Base-by-base conservation (phyloP, 148 eudicot species). In the Rhododendron simsii region DNA sequence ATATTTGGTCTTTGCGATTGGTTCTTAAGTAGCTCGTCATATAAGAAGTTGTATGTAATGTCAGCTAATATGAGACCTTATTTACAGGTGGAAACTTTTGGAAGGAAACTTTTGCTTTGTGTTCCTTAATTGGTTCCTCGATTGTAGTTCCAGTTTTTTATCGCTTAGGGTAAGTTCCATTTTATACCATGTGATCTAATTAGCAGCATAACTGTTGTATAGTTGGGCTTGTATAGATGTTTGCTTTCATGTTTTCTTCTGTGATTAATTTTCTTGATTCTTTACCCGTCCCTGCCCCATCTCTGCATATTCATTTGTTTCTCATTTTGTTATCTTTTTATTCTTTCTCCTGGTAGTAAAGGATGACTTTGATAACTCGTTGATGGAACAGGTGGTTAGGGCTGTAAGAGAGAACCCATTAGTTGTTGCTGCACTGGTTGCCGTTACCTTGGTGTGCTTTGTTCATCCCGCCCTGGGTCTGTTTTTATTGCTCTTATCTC, bases 381-480 rank as follows among this genome's bases (percentile, higher is more conserved):
- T 47, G 55, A 65, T 86, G 91, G 85, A 55, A 80, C 91, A 97
- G 99, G 98, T 93, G 86, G 84, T 92, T 85, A 93, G 94, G 90
- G 87, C 90, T 71, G 69, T 94, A 73, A 92, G 88, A 88, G 87
- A 87, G 39, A 91, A 93, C 87, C 95, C 95, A 65, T 87, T 88
- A 82, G 87, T 93, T 74, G 89, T 91, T 78, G 86, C 93, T 23
- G 91, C 93, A 50, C 78, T 93, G 85, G 89, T 90, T 85, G 93
- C 98, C 16, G 84, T 90, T 85, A 83, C 90, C 82, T 87, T 97
- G 89, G 95, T 92, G 77, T 92, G 93, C 92, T 92, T 93, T 90
- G 91, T 93, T 87, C 99, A 97, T 90, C 98, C 99, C 48, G 93
- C 99, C 3, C 83, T 97, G 87, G 99, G 99, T 86, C 91, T 97